Base-by-base conservation (phyloP, 2,329 filamentous ascomycete genomes). In the Aspergillus tubingensis region DNA sequence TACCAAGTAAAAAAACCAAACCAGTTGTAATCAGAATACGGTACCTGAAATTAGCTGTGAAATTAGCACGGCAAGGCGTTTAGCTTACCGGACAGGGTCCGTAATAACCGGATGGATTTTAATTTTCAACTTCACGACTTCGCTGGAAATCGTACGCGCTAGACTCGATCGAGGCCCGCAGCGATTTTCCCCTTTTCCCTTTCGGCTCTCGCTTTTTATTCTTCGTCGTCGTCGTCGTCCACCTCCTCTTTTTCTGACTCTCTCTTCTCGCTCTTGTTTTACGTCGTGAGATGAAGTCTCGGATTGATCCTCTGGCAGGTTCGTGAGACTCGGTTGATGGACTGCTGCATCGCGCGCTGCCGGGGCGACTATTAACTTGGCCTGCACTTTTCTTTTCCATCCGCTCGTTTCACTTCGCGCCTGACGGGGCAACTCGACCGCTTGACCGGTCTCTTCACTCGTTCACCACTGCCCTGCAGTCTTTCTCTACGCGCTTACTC, bases 291-390 rank as follows among this genome's bases (percentile, higher is more conserved):
- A 67, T 63, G 53, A 62, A 62, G 61, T 61, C 62, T 67, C 60
- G 59, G 58, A 64, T 65, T 66, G 61, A 62, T 53, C 67, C 67
- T 69, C 68, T 71, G 68, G 68, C 66, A 71, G 69, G 70, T 65
- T 70, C 62, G 64, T 67, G 69, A 65, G 65, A 62, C 61, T 36
- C 65, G 63, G 60, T 62, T 38, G 59, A 65, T 64, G 59, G 60
- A 63, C 62, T 65, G 62, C 61, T 57, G 19, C 55, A 53, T 51
- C 49, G 44, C 23, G 44, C 43, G 44, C 51, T 60, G 54, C 59
- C 57, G 58, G 60, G 54, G 60, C 56, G 50, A 58, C 59, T 66
- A 60, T 53, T 60, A 27, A 43, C 17, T 27, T 39, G 36, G 21
- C 15, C 19, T 21, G 15, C 36, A 49, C 58, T 43, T 57, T 48